These are phyloP conservation scores for Beauveria sp. DNA, from an alignment of 2,329 filamentous ascomycete genomes.

Conservation along the genomic window DNA sequence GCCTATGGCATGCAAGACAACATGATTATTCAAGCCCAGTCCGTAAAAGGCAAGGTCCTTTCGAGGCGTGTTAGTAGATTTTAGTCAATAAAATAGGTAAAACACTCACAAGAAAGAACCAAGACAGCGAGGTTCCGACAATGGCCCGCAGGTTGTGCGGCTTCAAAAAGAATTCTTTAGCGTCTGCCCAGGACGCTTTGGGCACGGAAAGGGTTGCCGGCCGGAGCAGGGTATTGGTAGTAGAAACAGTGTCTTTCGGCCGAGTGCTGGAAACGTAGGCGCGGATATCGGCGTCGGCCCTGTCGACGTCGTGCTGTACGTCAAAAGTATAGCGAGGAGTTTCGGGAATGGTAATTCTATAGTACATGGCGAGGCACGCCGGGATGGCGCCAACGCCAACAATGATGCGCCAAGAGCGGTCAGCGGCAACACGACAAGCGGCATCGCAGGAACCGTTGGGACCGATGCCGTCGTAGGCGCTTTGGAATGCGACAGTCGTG, in stretches of 20 bases:
- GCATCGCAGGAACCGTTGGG: slow-evolving; percentile 44
- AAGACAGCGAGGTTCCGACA: slow-evolving; percentile 68
- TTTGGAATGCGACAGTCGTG: slow-evolving; percentile 57
- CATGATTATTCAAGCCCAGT: slow-evolving; percentile 66
- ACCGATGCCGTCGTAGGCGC: slow-evolving; percentile 35
- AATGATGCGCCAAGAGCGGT: slow-evolving; percentile 75
- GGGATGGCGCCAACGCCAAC: slow-evolving; percentile 74
- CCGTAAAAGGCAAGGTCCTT: slow-evolving; percentile 62
- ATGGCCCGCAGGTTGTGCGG: slow-evolving; percentile 65
- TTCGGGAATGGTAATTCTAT: slow-evolving; percentile 77
- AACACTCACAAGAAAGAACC: slow-evolving; percentile 61
- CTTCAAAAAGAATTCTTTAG: slow-evolving; percentile 57
- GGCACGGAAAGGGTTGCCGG: slow-evolving; percentile 53
- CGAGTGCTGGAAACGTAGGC: slow-evolving; percentile 43
- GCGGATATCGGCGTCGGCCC: slow-evolving; percentile 65
- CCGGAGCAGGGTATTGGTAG: slow-evolving; percentile 27
- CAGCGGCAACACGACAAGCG: slow-evolving; percentile 60
- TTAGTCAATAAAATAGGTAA: background rate
- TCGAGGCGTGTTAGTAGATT: background rate
- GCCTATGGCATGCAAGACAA: slow-evolving; percentile 65
- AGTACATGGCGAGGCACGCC: slow-evolving; percentile 74
- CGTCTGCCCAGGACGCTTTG: slow-evolving; percentile 62
- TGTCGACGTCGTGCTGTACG: slow-evolving; percentile 65
- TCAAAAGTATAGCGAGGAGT: slow-evolving; percentile 80
- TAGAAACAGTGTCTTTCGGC: background rate